These are phyloP conservation scores for Tolypocladium tropicale DNA, from an alignment of 2,329 filamentous ascomycete genomes.

Conservation along the genomic window DNA sequence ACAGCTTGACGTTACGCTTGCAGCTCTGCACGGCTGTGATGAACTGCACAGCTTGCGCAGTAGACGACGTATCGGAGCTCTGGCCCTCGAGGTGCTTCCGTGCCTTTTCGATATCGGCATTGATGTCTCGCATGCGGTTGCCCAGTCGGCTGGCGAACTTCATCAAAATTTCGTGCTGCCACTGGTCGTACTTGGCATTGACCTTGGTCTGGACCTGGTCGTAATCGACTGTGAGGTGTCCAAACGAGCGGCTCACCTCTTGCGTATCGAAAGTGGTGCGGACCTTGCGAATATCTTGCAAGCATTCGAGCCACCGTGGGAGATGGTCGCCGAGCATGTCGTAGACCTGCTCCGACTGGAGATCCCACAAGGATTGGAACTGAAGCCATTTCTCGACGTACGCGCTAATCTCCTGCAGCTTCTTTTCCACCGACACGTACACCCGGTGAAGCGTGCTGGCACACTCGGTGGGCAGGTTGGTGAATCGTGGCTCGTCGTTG, in stretches of 20 bases:
- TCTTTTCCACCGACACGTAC: conserved; percentile 74
- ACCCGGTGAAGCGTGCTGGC: conserved; percentile 69
- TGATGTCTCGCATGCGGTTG: conserved; percentile 83
- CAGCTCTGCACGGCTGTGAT: conserved; percentile 97
- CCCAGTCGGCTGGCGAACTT: conserved; percentile 89
- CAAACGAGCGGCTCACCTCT: conserved; percentile 85
- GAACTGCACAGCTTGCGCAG: conserved; percentile 93
- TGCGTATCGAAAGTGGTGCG: conserved; percentile 95
- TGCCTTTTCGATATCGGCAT: conserved; percentile 83
- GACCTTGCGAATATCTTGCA: conserved; percentile 96
- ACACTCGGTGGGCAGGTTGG: conserved; percentile 75
- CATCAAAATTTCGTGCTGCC: conserved; percentile 93
- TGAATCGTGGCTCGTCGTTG: conserved; percentile 64
- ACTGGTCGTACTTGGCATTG: conserved; percentile 98
- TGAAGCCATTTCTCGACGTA: conserved; percentile 98
- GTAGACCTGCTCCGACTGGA: conserved; percentile 92
- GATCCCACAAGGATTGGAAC: conserved; percentile 96
- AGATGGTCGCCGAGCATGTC: conserved; percentile 85
- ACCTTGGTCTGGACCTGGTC: conserved; percentile 98
- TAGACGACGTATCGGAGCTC: conserved; percentile 87
- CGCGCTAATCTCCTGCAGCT: conserved; percentile 64
- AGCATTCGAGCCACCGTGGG: conserved; percentile 82
- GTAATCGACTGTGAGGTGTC: conserved; percentile 91
- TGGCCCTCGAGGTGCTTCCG: conserved; percentile 84
- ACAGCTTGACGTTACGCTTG: conserved; percentile 84